Evolutionary conservation across 495 filamentous ascomycete species (phyloP), one percentile per base, ranked within the genome.

Genomic region (Xylaria bambusicola): DNA sequence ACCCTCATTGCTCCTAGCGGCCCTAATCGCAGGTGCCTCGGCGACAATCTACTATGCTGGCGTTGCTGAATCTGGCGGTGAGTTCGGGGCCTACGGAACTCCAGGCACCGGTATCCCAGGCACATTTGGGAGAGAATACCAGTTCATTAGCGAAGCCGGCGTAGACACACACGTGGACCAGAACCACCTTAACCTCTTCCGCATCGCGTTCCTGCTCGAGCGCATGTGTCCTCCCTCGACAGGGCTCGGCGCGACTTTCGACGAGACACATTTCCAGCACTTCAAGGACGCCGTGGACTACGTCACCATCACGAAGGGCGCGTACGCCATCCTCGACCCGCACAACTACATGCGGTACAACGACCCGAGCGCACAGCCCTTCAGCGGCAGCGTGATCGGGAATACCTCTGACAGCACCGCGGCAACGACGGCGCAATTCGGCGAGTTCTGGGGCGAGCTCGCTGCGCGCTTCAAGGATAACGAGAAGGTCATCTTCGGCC

Each of bases 261-360:
- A 81, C 67, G 79, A 83, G 65, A 79, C 73, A 47, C 76, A 82
- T 64, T 83, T 75, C 58, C 67, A 66, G 13, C 67, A 74, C 59
- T 82, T 74, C 69, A 79, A 78, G 51, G 65, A 78, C 35, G 72
- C 80, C 0, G 72, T 83, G 7, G 76, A 83, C 64, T 81, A 82
- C 63, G 77, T 81, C 50, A 82, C 77, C 3, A 68, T 74, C 38
- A 80, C 73, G 15, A 80, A 80, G 58, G 77, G 77, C 5, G 73
- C 72, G 4, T 77, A 82, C 58, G 72, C 69, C 17, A 83, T 81
- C 62, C 62, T 82, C n/a, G 80, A 83, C 61, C 78, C 78, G 18
- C 80, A 83, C 70, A 82, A 80, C 62, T 82, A 82, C 69, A 82
- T 81, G 79, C 72, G 79, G 7, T 82, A 80, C 68, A 80, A 82